phyloP scores from a whole-genome alignment of 345 rosid genomes.

The Kernera saxatilis region DNA sequence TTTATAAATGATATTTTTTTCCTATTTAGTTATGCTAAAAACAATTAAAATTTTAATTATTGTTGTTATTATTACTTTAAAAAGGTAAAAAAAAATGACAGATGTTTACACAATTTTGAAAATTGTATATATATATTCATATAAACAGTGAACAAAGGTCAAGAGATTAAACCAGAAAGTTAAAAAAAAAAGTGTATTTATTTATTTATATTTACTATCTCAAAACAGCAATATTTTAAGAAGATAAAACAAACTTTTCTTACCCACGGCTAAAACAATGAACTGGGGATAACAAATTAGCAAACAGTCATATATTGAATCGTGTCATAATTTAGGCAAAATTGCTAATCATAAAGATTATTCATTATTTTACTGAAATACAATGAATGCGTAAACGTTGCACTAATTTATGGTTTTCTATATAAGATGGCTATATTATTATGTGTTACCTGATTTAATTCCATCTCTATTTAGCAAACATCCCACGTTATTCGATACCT shows the following conservation, averaged over 20 bases:
- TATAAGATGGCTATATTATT: not conserved
- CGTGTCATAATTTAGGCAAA: not conserved
- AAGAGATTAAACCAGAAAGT: not conserved
- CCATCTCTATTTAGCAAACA: constrained; percentile 12
- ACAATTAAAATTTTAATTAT: no score
- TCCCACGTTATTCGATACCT: constrained; percentile 19
- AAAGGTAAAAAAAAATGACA: not conserved
- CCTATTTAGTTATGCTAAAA: no score
- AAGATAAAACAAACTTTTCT: not conserved
- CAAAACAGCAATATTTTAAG: not conserved
- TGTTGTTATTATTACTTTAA: not conserved
- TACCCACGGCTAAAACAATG: not conserved
- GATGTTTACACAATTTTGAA: no score
- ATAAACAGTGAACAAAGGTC: not conserved
- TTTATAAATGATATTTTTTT: no score
- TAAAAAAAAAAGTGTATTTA: not conserved
- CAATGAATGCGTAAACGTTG: constrained; percentile 10
- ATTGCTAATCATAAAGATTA: not conserved
- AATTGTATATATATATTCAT: not conserved
- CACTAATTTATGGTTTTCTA: constrained; percentile 2
- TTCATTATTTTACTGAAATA: not conserved
- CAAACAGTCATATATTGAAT: not conserved
- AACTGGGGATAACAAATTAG: not conserved
- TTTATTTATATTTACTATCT: not conserved
- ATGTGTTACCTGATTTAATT: constrained; percentile 14